Percentiles rank a stretch among this genome's conserved stretches.
Evolutionary conservation across 495 filamentous ascomycete species (phyloP).

Genomic region (Trichocladium uniseriatum): DNA sequence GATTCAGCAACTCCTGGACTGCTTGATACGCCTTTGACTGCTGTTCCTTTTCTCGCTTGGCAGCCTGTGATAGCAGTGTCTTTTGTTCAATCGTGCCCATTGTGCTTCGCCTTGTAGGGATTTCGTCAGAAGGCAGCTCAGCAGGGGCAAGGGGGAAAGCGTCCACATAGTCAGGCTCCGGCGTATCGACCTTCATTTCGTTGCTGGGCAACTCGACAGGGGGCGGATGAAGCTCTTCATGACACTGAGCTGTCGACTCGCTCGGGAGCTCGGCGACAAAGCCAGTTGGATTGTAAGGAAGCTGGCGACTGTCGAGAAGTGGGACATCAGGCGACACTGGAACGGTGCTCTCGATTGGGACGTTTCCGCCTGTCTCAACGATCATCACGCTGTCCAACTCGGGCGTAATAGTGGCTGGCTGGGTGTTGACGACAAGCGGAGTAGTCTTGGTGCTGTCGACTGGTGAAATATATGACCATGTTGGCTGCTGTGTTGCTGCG

Average conservation of each 20-base stretch:
- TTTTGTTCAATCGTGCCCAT: slow-evolving; percentile 5
- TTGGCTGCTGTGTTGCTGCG: too few species aligned
- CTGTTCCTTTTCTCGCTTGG: neutral
- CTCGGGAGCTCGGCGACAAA: slow-evolving; percentile 37
- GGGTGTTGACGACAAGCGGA: slow-evolving; percentile 9
- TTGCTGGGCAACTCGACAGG: slow-evolving; percentile 34
- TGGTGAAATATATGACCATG: slow-evolving; percentile 17
- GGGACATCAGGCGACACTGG: slow-evolving; percentile 1
- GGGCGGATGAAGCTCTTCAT: slow-evolving; percentile 31
- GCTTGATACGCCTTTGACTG: slow-evolving; percentile 6
- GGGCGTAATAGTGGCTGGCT: slow-evolving; percentile 10
- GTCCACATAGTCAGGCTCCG: slow-evolving; percentile 13
- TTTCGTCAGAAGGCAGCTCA: slow-evolving; percentile 19
- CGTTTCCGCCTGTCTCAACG: neutral
- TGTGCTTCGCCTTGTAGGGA: neutral
- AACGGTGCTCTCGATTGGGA: neutral
- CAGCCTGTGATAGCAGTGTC: neutral
- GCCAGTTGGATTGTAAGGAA: slow-evolving; percentile 28
- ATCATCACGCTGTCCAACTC: slow-evolving; percentile 3
- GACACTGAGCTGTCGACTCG: slow-evolving; percentile 26
- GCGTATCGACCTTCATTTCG: slow-evolving; percentile 9
- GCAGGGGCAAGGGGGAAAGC: slow-evolving; percentile 28
- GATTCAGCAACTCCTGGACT: slow-evolving; percentile 13
- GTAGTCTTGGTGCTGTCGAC: slow-evolving; percentile 18
- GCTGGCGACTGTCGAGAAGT: slow-evolving; percentile 14